Conservation (phyloP, 2,329 filamentous ascomycete species). For the Fusarium protoensiforme region DNA sequence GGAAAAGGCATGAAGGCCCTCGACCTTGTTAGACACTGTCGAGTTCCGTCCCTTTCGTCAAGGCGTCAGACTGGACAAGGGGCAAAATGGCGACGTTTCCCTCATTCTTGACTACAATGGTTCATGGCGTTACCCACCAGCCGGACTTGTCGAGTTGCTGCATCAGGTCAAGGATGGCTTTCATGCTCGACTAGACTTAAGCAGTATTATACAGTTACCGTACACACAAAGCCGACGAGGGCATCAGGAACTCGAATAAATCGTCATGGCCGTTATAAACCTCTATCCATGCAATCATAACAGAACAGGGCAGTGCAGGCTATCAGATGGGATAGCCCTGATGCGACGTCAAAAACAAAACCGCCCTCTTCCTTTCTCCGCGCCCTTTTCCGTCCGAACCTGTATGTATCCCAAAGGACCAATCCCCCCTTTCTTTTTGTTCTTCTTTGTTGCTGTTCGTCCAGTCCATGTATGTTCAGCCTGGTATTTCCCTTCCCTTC, state of each 20-base stretch:
- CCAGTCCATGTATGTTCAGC: conserved; percentile 24
- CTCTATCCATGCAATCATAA: conserved; percentile 38
- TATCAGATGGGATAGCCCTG: conserved; percentile 30
- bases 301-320: conserved; percentile 20
- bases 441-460: conserved; percentile 24
- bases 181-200: not conserved
- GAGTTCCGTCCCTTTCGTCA: not conserved
- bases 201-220: not conserved
- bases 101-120: not conserved
- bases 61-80: not conserved
- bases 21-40: not conserved
- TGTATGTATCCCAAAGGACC: conserved; percentile 38
- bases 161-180: not conserved
- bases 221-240: not conserved
- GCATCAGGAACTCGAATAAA: conserved; percentile 17
- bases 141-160: not conserved
- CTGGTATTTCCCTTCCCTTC: conserved; percentile 23
- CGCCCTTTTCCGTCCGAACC: conserved; percentile 30
- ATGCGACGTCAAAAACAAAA: conserved; percentile 24
- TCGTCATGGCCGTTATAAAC: conserved; percentile 36
- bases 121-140: not conserved
- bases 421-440: conserved; percentile 24
- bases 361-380: conserved; percentile 30
- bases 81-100: not conserved
- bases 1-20: not conserved